Conservation (phyloP, 441 rosid species). For the Gossypium aridum region DNA sequence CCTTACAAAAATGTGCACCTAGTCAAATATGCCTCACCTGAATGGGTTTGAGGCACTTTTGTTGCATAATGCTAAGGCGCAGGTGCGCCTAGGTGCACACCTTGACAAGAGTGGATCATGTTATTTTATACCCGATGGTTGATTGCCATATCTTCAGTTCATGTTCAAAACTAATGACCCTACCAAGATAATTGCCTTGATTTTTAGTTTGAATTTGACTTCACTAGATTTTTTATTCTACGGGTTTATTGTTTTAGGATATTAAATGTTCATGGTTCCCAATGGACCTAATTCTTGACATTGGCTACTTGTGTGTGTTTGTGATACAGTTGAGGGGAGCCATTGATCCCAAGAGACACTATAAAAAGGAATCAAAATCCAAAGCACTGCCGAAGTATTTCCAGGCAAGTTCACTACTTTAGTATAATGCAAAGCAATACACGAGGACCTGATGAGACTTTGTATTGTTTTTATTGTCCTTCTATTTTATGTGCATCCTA, state of each 20-base stretch:
- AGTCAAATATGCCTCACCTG: too few species aligned
- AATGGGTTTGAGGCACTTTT: too few species aligned
- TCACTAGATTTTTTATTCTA: not conserved
- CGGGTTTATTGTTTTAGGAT: not conserved
- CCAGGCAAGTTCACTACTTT: constrained; percentile 46
- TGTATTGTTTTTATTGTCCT: not conserved
- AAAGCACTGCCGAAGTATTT: constrained; percentile 68
- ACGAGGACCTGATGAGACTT: constrained; percentile 1
- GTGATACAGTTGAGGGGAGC: constrained; percentile 60
- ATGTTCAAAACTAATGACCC: not conserved
- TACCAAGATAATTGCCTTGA: not conserved
- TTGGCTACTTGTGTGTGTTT: not conserved
- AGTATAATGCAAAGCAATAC: constrained; percentile 1
- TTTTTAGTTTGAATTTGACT: not conserved
- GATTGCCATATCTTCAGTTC: not conserved
- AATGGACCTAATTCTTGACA: not conserved
- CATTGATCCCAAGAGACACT: constrained; percentile 80
- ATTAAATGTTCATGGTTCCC: not conserved
- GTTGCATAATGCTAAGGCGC: too few species aligned
- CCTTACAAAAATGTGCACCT: too few species aligned
- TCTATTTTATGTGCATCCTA: not conserved
- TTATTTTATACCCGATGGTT: not conserved
- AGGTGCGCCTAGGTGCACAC: too few species aligned
- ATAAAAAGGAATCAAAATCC: constrained; percentile 56
- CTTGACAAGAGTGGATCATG: too few species aligned